Conservation (phyloP, 192 early-diverging fungal genomes). For the Kickxella alabastrina region DNA sequence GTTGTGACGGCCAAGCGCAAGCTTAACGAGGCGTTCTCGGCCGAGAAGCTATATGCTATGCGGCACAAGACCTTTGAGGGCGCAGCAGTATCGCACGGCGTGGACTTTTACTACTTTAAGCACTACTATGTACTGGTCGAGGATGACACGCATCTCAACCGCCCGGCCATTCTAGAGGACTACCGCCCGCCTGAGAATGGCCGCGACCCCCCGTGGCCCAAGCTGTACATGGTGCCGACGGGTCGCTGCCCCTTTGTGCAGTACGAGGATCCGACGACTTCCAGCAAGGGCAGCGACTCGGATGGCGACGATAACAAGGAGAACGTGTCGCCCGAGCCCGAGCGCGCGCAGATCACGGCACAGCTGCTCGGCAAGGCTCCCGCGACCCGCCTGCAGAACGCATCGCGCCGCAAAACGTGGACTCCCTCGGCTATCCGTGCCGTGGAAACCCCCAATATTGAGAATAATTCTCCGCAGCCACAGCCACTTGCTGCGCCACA, state of each 20-base stretch:
- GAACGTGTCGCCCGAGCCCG: constrained; percentile 47
- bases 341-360: constrained; percentile 25
- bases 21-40: constrained; percentile 45
- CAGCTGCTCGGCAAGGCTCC: constrained; percentile 45
- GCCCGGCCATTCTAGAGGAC: constrained; percentile 49
- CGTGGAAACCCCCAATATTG: background rate
- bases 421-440: constrained; percentile 7
- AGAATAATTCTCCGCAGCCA: background rate
- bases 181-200: constrained; percentile 42
- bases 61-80: constrained; percentile 43
- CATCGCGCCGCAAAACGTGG: constrained; percentile 28
- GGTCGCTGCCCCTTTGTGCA: constrained; percentile 54
- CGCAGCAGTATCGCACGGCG: constrained; percentile 30
- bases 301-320: constrained; percentile 46
- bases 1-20: constrained; percentile 50
- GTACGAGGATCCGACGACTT: constrained; percentile 52
- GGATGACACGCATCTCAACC: constrained; percentile 41
- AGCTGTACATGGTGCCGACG: constrained; percentile 52
- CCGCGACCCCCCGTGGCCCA: constrained; percentile 50
- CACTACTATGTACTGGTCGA: constrained; percentile 50
- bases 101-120: constrained; percentile 52
- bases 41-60: constrained; percentile 44
- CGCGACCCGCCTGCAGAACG: constrained; percentile 23
- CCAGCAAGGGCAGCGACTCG: constrained; percentile 49
- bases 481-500: constrained; percentile 2